These are phyloP conservation scores for Penicillium turbatum DNA, from an alignment of 495 filamentous ascomycete species.

Conservation along the genomic window DNA sequence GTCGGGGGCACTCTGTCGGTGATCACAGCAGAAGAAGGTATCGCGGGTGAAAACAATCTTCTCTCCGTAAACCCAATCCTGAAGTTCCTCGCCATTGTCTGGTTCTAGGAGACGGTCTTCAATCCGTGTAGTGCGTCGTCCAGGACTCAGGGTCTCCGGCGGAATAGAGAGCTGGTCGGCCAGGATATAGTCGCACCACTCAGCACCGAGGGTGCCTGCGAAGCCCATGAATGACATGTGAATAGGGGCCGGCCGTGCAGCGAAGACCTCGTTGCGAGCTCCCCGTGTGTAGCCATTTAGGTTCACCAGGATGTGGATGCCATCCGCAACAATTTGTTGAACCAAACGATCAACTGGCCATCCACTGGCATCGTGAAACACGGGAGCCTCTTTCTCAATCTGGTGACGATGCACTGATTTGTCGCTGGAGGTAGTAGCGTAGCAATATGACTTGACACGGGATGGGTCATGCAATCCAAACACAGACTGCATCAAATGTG, in stretches of 20 bases:
- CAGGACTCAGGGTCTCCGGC: slow-evolving; percentile 71
- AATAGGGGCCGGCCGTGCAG: slow-evolving; percentile 88
- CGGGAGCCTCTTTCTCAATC: slow-evolving; percentile 90
- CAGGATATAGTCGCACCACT: slow-evolving; percentile 98
- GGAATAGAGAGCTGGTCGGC: slow-evolving; percentile 89
- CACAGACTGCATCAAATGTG: slow-evolving; percentile 97
- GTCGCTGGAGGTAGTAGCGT: slow-evolving; percentile 93
- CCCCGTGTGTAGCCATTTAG: slow-evolving; percentile 96
- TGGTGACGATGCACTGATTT: slow-evolving; percentile 87
- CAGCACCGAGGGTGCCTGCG: slow-evolving; percentile 90
- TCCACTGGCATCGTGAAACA: slow-evolving; percentile 81
- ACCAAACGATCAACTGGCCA: slow-evolving; percentile 86
- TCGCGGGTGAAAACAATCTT: slow-evolving; percentile 94
- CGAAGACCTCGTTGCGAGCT: slow-evolving; percentile 96
- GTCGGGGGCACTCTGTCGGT: slow-evolving; percentile 86
- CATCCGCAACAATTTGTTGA: slow-evolving; percentile 86
- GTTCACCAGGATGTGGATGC: slow-evolving; percentile 94
- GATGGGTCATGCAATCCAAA: slow-evolving; percentile 82
- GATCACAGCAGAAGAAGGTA: slow-evolving; percentile 98
- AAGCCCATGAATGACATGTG: slow-evolving; percentile 99
- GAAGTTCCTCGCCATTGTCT: slow-evolving; percentile 55
- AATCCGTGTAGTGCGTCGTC: slow-evolving; percentile 67
- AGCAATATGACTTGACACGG: slow-evolving; percentile 83
- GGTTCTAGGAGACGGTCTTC: slow-evolving; percentile 67
- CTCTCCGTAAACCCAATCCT: slow-evolving; percentile 92